These are phyloP conservation scores for Phytopythium delawarense DNA, from an alignment of 352 stramenopile genomes.

Conservation along the genomic window DNA sequence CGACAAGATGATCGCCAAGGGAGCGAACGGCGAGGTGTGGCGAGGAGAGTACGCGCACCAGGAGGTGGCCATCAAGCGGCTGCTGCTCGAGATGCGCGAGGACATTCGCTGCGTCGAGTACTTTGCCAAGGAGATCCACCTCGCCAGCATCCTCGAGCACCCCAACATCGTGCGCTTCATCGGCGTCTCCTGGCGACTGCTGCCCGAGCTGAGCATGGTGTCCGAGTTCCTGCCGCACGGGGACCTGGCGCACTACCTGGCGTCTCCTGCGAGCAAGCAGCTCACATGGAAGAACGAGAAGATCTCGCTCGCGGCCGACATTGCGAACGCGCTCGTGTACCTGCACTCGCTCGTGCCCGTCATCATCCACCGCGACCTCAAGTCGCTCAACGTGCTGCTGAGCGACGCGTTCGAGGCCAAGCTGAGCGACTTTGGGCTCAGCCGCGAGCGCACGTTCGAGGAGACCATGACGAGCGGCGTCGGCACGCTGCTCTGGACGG, in stretches of 20 bases:
- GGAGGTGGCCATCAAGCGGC: slow-evolving; percentile 29
- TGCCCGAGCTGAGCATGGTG: slow-evolving; percentile 42
- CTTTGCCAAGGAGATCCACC: slow-evolving; percentile 42
- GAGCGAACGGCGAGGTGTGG: slow-evolving; percentile 47
- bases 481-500: slow-evolving; percentile 9
- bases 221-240: slow-evolving; percentile 36
- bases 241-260: slow-evolving; percentile 34
- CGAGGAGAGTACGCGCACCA: slow-evolving; percentile 39
- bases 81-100: slow-evolving; percentile 24
- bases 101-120: slow-evolving; percentile 4
- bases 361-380: slow-evolving; percentile 72
- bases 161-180: slow-evolving; percentile 51
- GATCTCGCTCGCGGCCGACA: slow-evolving; percentile 22
- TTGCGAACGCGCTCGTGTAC: slow-evolving; percentile 46
- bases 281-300: slow-evolving; percentile 39
- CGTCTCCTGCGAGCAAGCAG: slow-evolving; percentile 20
- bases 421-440: slow-evolving; percentile 40
- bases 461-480: slow-evolving; percentile 21
- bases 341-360: slow-evolving; percentile 54
- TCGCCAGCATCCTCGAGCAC: slow-evolving; percentile 41
- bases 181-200: slow-evolving; percentile 38
- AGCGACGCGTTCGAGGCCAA: slow-evolving; percentile 1
- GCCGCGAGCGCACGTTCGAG: slow-evolving; percentile 15
- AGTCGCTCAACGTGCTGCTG: slow-evolving; percentile 51
- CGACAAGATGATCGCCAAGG: slow-evolving; percentile 10